A percentile compares a stretch with the other conserved stretches of the same genome.
These are phyloP conservation scores for Dictyostelium discoideum DNA, from an alignment of 78 protist genomes.

Conservation along the genomic window dicty_2.7 NC_007091.3:558501-559000, in stretches of 20 bases:
- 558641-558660: background rate
- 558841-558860: background rate
- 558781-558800: background rate
- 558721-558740: background rate
- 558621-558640: background rate
- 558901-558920: background rate
- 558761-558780: background rate
- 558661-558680: background rate
- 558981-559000: background rate
- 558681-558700: background rate
- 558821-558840: background rate
- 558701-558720: background rate
- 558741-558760: background rate
- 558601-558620: background rate
- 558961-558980: background rate
- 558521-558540: background rate
- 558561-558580: background rate
- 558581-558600: background rate
- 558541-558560: background rate
- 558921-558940: background rate
- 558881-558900: too few species aligned
- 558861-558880: background rate
- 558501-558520: background rate
- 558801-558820: background rate
- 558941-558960: background rate